Base-by-base conservation (phyloP, 2,329 filamentous ascomycete genomes). In the Botrytis pseudocinerea region DNA sequence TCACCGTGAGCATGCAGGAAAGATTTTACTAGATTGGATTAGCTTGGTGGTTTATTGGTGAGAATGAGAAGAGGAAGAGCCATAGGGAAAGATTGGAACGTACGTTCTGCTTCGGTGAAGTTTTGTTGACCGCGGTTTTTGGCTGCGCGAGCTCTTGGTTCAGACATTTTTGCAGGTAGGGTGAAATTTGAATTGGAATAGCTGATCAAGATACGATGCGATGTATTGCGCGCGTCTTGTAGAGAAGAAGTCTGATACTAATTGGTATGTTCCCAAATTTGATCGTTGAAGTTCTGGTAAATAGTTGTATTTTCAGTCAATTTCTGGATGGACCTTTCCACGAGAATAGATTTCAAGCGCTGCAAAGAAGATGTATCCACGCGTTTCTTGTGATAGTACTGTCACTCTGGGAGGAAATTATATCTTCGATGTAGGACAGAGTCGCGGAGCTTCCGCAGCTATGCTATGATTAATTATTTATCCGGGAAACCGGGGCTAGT, bases 111-210 rank as follows among this genome's bases (percentile, higher is more conserved):
- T 73, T 89, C 86, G 75, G 85, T 87, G 82, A 96, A 95, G 82
- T 93, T 95, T 87, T 94, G 92, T 82, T 93, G 92, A 76, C 91
- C 91, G 82, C 94, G 91, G 85, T 94, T 93, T 80, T 93, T 92
- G 80, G 91, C 91, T 79, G 91, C 90, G 79, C 92, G 89, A 74
- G 92, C 92, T 80, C 92, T 87, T 76, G 92, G 92, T 84, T 95
- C 92, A 85, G 93, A 93, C 81, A 72, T 72, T 40, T 60, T 60
- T 69, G 10, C 3, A 22, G 35, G 12, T 40, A 57, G 16, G 14
- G 12, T 62, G 14, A n/a, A 40, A 42, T n/a, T 16, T 44, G 18
- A 14, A 44, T 42, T 57, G 22, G 7, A 32, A 60, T 64, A 14
- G 35, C 6, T 46, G 61, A 28, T 64, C 22, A 25, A 62, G 51